Percentiles rank a stretch among this genome's conserved stretches.
Conservation (phyloP, 106 monocot species). For the Phalaenopsis aphrodite region DNA sequence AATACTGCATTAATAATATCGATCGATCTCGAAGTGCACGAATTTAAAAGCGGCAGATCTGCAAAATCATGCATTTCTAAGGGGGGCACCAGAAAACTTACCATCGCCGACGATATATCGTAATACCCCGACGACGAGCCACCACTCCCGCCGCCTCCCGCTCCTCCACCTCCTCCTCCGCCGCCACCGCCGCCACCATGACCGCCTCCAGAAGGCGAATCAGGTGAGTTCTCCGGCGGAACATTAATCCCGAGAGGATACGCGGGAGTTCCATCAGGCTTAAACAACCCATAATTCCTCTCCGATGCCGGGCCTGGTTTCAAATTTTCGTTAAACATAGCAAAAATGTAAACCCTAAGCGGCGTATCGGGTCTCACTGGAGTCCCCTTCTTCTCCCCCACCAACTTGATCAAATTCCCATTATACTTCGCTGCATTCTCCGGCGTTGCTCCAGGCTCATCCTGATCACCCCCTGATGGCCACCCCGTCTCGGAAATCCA, state of each 20-base stretch:
- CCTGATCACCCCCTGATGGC: constrained; percentile 18
- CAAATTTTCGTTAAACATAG: constrained; percentile 22
- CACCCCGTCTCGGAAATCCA: constrained; percentile 27
- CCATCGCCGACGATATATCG: not conserved
- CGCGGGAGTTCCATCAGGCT: constrained; percentile 23
- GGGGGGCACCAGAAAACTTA: not conserved
- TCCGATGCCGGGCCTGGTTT: constrained; percentile 20
- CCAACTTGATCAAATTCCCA: constrained; percentile 20
- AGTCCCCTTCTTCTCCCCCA: constrained; percentile 17
- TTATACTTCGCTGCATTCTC: constrained; percentile 32
- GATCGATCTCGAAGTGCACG: no score
- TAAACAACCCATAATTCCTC: constrained; percentile 23
- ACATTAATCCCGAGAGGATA: constrained; percentile 11
- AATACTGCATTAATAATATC: no score
- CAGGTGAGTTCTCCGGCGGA: constrained; percentile 8
- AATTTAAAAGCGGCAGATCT: no score
- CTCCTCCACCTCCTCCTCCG: not conserved
- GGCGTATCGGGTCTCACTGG: constrained; percentile 6
- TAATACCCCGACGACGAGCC: not conserved
- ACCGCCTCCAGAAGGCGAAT: not conserved
- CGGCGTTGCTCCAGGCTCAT: constrained; percentile 18
- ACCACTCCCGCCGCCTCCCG: not conserved
- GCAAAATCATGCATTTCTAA: not conserved
- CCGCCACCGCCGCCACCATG: not conserved
- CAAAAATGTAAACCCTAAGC: constrained; percentile 22